Base-by-base conservation (phyloP, 495 filamentous ascomycete species). In the Aspergillus funiculosus region DNA sequence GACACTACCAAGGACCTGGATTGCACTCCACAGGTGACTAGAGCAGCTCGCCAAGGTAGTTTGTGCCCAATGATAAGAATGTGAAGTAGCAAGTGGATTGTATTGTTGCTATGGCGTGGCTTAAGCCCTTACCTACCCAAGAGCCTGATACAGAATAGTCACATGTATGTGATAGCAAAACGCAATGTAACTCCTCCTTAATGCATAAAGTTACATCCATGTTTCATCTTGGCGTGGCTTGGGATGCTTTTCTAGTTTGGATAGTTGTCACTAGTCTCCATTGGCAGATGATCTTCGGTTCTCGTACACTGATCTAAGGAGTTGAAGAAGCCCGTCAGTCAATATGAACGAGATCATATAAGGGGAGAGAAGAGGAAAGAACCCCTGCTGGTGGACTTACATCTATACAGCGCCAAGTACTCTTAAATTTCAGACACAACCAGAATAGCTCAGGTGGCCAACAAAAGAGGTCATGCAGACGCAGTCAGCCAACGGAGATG, bases 361-460 rank as follows among this genome's bases (percentile, higher is more conserved):
- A n/a, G n/a, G n/a, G n/a, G n/a, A n/a, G n/a, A n/a, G n/a, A n/a
- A n/a, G n/a, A n/a, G n/a, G n/a, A n/a, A n/a, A n/a, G n/a, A n/a
- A n/a, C n/a, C n/a, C n/a, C n/a, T n/a, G n/a, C n/a, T n/a, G n/a
- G n/a, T n/a, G n/a, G n/a, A n/a, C n/a, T n/a, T n/a, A n/a, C n/a
- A n/a, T n/a, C n/a, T n/a, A n/a, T n/a, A n/a, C n/a, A n/a, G n/a
- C n/a, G 51, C 51, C 51, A 53, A 53, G 51, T 6, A 21, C 15
- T 24, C 9, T 29, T 34, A 17, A 17, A 19, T 44, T 53, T 36
- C 24, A 40, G 35, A 48, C 28, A 21, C 39, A 24, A 43, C 45
- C 10, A 48, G 27, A 35, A 27, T 43, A 40, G 51, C 26, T 48
- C 28, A 43, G 50, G 34, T 43, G 31, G 22, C 14, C 25, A 34